Percentiles rank a stretch among this genome's conserved stretches.
phyloP scores from a whole-genome alignment of 108 stramenopile species.

The Fragilariopsis cylindrus region DNA sequence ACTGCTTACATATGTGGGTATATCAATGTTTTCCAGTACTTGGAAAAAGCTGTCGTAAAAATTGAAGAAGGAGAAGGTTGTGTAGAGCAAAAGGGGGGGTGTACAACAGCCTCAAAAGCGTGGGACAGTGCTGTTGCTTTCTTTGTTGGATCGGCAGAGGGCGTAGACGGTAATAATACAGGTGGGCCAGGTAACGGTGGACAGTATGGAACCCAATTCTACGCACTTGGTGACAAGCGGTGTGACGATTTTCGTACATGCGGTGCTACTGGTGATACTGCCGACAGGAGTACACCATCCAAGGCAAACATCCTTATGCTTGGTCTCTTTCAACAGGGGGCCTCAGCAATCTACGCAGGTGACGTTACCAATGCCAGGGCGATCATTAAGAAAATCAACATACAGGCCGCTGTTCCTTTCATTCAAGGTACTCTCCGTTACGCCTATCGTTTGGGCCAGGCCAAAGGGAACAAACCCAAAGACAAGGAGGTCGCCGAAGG shows the following conservation, averaged over 20 bases:
- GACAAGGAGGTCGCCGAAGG: slow-evolving; percentile 69
- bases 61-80: no score
- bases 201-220: slow-evolving; percentile 52
- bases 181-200: background rate
- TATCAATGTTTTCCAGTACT: no score
- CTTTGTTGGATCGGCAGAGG: slow-evolving; percentile 71
- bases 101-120: slow-evolving; percentile 4
- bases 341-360: slow-evolving; percentile 34
- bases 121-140: slow-evolving; percentile 72
- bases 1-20: no score
- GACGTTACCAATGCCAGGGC: slow-evolving; percentile 51
- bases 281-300: slow-evolving; percentile 48
- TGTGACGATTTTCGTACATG: slow-evolving; percentile 63
- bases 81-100: no score
- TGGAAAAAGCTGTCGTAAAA: no score
- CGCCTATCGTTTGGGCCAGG: slow-evolving; percentile 41
- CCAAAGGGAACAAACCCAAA: background rate
- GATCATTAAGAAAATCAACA: slow-evolving; percentile 36
- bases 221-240: slow-evolving; percentile 65
- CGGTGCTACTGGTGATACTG: slow-evolving; percentile 50
- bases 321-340: slow-evolving; percentile 45
- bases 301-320: slow-evolving; percentile 51
- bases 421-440: slow-evolving; percentile 68
- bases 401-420: slow-evolving; percentile 40
- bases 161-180: slow-evolving; percentile 43